These are phyloP conservation scores for Penicillium verhagenii DNA, from an alignment of 495 filamentous ascomycete species.

Conservation along the genomic window DNA sequence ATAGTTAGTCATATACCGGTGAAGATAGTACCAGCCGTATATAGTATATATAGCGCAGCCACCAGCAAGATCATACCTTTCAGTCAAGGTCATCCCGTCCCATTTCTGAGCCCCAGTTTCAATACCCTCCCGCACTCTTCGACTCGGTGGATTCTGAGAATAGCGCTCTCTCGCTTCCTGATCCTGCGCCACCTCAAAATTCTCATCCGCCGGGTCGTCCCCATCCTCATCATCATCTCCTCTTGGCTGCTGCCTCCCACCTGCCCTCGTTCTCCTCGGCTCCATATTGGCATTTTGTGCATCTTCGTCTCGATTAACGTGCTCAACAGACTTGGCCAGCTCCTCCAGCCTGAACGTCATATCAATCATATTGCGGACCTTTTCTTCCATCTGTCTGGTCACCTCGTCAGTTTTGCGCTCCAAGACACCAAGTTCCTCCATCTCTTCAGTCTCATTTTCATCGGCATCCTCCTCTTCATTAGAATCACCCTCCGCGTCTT, in stretches of 20 bases:
- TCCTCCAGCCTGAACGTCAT: slow-evolving; percentile 30
- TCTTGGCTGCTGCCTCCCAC: slow-evolving; percentile 14
- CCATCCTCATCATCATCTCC: slow-evolving; percentile 21
- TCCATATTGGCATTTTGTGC: slow-evolving; percentile 8
- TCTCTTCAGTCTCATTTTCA: slow-evolving; percentile 18
- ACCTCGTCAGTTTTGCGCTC: slow-evolving; percentile 31
- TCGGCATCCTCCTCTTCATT: slow-evolving; percentile 10
- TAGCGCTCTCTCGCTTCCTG: slow-evolving; percentile 19
- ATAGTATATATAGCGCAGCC: background rate
- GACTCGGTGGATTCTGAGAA: slow-evolving; percentile 24
- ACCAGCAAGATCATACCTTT: slow-evolving; percentile 28
- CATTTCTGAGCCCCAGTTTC: slow-evolving; percentile 28
- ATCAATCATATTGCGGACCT: slow-evolving; percentile 42
- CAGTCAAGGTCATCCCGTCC: slow-evolving; percentile 35
- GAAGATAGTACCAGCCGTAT: background rate
- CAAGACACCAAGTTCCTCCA: slow-evolving; percentile 24
- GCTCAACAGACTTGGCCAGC: slow-evolving; percentile 30
- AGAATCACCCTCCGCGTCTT: background rate
- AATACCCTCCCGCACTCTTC: slow-evolving; percentile 29
- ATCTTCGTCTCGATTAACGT: slow-evolving; percentile 25
- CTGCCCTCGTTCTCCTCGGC: slow-evolving; percentile 22
- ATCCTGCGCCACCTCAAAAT: slow-evolving; percentile 29
- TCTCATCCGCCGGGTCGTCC: slow-evolving; percentile 25
- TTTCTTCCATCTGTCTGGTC: slow-evolving; percentile 39
- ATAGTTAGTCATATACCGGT: background rate